These are phyloP conservation scores for Fusarium sp. DNA, from an alignment of 2,329 filamentous ascomycete species.

Conservation along the genomic window DNA sequence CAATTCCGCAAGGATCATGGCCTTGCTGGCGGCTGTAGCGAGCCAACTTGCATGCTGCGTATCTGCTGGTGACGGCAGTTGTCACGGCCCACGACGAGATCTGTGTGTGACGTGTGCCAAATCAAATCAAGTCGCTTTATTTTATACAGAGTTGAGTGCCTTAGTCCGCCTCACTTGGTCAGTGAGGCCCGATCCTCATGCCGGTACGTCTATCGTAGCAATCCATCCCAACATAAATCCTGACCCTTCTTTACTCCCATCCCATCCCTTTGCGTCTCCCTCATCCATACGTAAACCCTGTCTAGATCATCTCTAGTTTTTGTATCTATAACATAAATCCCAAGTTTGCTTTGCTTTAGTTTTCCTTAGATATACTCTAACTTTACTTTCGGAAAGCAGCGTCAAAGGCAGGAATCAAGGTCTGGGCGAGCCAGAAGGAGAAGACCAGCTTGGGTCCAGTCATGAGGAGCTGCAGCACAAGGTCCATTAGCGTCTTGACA, in stretches of 20 bases:
- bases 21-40: conserved; percentile 30
- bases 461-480: conserved; percentile 76
- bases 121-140: conserved; percentile 46
- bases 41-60: conserved; percentile 13
- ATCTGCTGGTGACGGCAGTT: conserved; percentile 20
- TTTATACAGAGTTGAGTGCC: conserved; percentile 45
- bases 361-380: not conserved
- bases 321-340: conserved; percentile 29
- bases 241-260: conserved; percentile 37
- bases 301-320: conserved; percentile 23
- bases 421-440: conserved; percentile 99
- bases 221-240: conserved; percentile 36
- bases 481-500: conserved; percentile 31
- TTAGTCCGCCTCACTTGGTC: conserved; percentile 23
- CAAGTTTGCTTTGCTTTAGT: not conserved
- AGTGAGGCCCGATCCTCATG: conserved; percentile 28
- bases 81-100: conserved; percentile 10
- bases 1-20: conserved; percentile 29
- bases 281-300: conserved; percentile 1
- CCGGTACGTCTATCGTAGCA: conserved; percentile 38
- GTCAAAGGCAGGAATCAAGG: conserved; percentile 91
- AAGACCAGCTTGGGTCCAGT: conserved; percentile 98
- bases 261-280: conserved; percentile 7
- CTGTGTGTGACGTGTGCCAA: conserved; percentile 31
- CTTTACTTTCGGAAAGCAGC: conserved; percentile 49